phyloP scores from a whole-genome alignment of 805 yeast genomes.

The Wickerhamiella australiensis region DNA sequence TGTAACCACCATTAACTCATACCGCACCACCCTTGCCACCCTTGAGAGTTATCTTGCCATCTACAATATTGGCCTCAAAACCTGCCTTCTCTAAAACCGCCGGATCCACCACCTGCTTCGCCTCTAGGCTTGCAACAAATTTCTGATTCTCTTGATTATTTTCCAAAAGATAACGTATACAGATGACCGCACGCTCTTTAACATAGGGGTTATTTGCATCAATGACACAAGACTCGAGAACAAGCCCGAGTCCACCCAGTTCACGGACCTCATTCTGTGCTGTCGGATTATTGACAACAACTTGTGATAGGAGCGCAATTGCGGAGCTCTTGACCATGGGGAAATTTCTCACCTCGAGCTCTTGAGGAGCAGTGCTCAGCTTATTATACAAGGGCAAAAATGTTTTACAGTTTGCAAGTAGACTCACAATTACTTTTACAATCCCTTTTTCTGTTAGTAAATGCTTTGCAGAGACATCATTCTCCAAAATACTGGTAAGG shows the following conservation, averaged over 20 bases:
- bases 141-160: slow-evolving; percentile 60
- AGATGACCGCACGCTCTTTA: slow-evolving; percentile 68
- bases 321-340: slow-evolving; percentile 57
- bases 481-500: slow-evolving; percentile 6
- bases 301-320: slow-evolving; percentile 51
- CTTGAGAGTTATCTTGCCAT: slow-evolving; percentile 57
- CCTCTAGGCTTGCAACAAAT: slow-evolving; percentile 67
- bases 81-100: slow-evolving; percentile 60
- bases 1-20: too few relatives aligned
- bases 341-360: slow-evolving; percentile 27
- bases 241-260: slow-evolving; percentile 53
- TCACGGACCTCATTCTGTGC: slow-evolving; percentile 60
- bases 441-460: background rate
- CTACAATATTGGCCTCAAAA: slow-evolving; percentile 55
- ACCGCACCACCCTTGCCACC: too few relatives aligned
- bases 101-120: slow-evolving; percentile 50
- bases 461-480: slow-evolving; percentile 1
- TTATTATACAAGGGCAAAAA: slow-evolving; percentile 13
- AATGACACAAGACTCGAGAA: slow-evolving; percentile 69
- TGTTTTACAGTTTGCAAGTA: slow-evolving; percentile 9
- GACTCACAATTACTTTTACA: background rate
- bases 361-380: slow-evolving; percentile 8
- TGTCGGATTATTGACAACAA: slow-evolving; percentile 39
- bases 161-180: slow-evolving; percentile 55
- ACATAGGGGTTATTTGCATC: slow-evolving; percentile 77